phyloP scores from a whole-genome alignment of 202 grass and related monocot species.

The Saccharum hybrid region DNA sequence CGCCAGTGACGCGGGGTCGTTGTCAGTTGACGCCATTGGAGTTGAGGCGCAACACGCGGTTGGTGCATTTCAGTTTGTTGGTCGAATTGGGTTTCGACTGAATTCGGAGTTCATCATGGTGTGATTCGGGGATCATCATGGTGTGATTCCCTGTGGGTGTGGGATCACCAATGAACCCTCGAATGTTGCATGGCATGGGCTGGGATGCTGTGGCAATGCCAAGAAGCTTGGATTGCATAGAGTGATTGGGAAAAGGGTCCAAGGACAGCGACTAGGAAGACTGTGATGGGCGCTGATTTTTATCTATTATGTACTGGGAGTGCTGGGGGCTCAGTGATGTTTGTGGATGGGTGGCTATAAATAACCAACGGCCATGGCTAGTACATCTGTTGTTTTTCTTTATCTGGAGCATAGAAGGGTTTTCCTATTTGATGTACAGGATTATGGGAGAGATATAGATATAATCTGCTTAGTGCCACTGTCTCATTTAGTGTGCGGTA shows the following conservation, averaged over 20 bases:
- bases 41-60: not conserved
- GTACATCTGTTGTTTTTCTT: not conserved
- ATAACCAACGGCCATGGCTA: not conserved
- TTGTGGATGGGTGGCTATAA: not conserved
- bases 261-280: not conserved
- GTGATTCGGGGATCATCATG: not conserved
- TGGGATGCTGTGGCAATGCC: not conserved
- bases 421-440: not conserved
- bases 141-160: not conserved
- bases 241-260: not conserved
- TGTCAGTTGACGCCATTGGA: not conserved
- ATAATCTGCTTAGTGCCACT: not conserved
- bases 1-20: not conserved
- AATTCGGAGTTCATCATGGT: not conserved
- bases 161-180: not conserved
- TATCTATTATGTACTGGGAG: no score
- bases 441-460: not conserved
- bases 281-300: not conserved
- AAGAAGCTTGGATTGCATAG: not conserved
- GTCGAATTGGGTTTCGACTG: not conserved
- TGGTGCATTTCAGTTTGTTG: not conserved
- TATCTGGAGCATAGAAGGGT: not conserved
- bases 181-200: not conserved
- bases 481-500: not conserved
- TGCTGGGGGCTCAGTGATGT: not conserved